These are phyloP conservation scores for Hirschioporus abietinus DNA, from an alignment of 768 basidiomycete species.

Conservation along the genomic window DNA sequence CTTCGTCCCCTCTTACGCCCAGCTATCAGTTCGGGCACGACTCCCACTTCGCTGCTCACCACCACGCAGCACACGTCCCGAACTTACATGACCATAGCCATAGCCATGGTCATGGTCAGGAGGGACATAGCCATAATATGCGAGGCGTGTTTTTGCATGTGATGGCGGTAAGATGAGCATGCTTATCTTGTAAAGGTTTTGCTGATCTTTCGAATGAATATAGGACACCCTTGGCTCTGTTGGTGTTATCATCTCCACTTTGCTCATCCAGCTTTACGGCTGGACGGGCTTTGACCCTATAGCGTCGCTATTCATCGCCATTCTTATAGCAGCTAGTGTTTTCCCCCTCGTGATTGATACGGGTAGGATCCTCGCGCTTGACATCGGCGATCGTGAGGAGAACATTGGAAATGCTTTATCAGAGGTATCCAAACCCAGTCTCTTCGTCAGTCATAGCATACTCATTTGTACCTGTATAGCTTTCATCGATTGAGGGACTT, in stretches of 20 bases:
- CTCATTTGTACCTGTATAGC: constrained; percentile 34
- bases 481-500: constrained; percentile 71
- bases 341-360: constrained; percentile 93
- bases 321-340: constrained; percentile 92
- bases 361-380: constrained; percentile 81
- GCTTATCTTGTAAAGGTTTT: not conserved
- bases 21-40: constrained; percentile 53
- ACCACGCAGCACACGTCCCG: constrained; percentile 28
- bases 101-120: constrained; percentile 43
- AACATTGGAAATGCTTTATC: constrained; percentile 53
- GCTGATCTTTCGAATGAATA: constrained; percentile 7
- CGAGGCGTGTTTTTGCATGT: constrained; percentile 97
- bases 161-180: constrained; percentile 63
- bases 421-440: constrained; percentile 42
- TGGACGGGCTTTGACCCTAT: constrained; percentile 99
- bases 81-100: constrained; percentile 50
- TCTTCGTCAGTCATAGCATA: not conserved
- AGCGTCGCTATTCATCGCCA: constrained; percentile 92
- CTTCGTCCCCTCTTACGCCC: constrained; percentile 41
- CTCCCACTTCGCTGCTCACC: constrained; percentile 35
- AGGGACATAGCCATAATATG: constrained; percentile 98
- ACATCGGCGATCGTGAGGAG: constrained; percentile 61
- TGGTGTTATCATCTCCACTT: constrained; percentile 94
- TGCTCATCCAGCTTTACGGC: constrained; percentile 92
- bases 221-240: constrained; percentile 96